Evolutionary conservation across 2,329 filamentous ascomycete species (phyloP).

Genomic region (Paradendryphiella salina): DNA sequence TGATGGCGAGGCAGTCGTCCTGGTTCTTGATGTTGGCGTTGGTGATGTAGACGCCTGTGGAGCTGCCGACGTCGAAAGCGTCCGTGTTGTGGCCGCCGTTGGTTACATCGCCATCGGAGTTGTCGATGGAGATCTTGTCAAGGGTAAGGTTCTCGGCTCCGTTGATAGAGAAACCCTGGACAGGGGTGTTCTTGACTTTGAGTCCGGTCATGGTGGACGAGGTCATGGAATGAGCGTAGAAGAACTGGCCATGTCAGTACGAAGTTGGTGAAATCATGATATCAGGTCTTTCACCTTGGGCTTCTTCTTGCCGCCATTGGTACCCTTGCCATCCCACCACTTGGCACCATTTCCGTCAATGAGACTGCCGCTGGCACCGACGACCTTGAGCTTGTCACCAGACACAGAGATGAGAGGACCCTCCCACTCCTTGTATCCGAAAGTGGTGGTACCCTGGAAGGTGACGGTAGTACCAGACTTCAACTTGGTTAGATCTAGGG

Average conservation of each 20-base stretch:
- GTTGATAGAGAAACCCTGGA: constrained; percentile 58
- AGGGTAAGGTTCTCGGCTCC: constrained; percentile 52
- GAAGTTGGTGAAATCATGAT: neutral
- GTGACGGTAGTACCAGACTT: constrained; percentile 58
- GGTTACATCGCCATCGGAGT: constrained; percentile 56
- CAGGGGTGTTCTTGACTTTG: constrained; percentile 59
- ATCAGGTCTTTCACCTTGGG: constrained; percentile 31
- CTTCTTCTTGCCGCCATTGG: constrained; percentile 52
- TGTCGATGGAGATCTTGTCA: constrained; percentile 59
- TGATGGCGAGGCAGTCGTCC: constrained; percentile 63
- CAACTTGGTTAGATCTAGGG: constrained; percentile 61
- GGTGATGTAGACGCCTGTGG: constrained; percentile 54
- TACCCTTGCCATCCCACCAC: constrained; percentile 57
- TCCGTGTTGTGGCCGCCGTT: constrained; percentile 57
- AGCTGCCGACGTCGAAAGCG: constrained; percentile 60
- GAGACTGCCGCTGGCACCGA: constrained; percentile 58
- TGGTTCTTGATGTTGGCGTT: constrained; percentile 60
- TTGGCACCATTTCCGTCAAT: constrained; percentile 61
- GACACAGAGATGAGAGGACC: constrained; percentile 66
- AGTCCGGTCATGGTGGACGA: constrained; percentile 55
- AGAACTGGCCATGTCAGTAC: constrained; percentile 58
- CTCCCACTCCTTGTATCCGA: constrained; percentile 66
- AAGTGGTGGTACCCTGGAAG: constrained; percentile 69
- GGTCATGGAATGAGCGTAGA: constrained; percentile 58
- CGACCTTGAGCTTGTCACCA: constrained; percentile 62